These are phyloP conservation scores for Vararia minispora DNA, from an alignment of 768 basidiomycete genomes.

Conservation along the genomic window DNA sequence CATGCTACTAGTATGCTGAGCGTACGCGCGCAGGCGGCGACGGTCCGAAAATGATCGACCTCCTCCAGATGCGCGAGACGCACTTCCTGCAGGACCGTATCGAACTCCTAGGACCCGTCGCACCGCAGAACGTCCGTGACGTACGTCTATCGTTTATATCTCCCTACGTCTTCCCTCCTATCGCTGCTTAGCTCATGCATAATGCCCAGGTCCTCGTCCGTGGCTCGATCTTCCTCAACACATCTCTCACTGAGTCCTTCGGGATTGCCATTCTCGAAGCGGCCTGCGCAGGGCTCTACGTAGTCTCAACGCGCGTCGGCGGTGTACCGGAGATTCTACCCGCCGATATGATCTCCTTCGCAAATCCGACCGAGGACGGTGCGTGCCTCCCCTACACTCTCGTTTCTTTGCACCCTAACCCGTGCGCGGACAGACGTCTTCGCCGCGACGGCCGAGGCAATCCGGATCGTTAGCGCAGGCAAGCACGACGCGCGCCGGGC, in stretches of 20 bases:
- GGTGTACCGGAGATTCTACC: constrained; percentile 95
- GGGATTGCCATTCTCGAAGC: constrained; percentile 98
- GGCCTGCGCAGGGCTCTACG: constrained; percentile 87
- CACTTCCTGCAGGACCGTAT: constrained; percentile 84
- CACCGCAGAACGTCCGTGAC: constrained; percentile 71
- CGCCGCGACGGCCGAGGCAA: constrained; percentile 71
- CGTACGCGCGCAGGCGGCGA: constrained; percentile 61
- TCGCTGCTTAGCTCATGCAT: neutral
- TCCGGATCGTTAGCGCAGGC: constrained; percentile 53
- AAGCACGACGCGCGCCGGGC: constrained; percentile 66
- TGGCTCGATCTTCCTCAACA: constrained; percentile 90
- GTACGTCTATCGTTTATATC: constrained; percentile 17
- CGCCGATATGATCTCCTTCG: constrained; percentile 90
- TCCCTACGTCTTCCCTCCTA: neutral
- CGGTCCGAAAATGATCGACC: constrained; percentile 89
- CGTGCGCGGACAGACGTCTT: constrained; percentile 64
- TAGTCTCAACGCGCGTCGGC: constrained; percentile 89
- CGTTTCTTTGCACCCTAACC: constrained; percentile 1
- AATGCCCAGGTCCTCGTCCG: constrained; percentile 59
- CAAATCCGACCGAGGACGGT: constrained; percentile 92
- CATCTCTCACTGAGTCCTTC: constrained; percentile 92
- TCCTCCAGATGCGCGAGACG: constrained; percentile 93
- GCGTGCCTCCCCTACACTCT: constrained; percentile 12
- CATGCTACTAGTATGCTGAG: constrained; percentile 1
- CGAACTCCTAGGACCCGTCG: constrained; percentile 75